These are phyloP conservation scores for Dendrocalamus sinicus DNA, from an alignment of 176 grass and related monocot species.

Conservation along the genomic window DNA sequence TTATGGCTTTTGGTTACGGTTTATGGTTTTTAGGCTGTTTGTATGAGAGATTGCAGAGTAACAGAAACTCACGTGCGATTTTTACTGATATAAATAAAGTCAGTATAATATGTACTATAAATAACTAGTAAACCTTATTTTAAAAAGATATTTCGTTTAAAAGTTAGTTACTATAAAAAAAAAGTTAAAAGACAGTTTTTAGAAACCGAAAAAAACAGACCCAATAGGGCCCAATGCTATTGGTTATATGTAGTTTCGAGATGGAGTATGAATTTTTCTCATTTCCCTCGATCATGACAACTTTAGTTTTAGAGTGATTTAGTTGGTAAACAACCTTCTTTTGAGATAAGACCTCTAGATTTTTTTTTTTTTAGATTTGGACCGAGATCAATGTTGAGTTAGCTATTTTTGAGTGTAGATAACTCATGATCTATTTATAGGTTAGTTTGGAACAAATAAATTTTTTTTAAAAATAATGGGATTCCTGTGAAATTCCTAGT, in stretches of 20 bases:
- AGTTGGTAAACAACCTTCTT: background rate
- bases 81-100: too few relatives aligned
- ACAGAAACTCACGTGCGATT: too few relatives aligned
- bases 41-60: too few relatives aligned
- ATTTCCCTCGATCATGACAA: background rate
- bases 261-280: background rate
- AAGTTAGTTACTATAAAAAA: too few relatives aligned
- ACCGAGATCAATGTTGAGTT: background rate
- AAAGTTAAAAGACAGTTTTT: too few relatives aligned
- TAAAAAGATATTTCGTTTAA: too few relatives aligned
- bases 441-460: background rate
- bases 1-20: too few relatives aligned
- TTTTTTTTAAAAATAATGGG: background rate
- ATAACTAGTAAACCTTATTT: too few relatives aligned
- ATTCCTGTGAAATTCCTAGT: background rate
- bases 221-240: too few relatives aligned
- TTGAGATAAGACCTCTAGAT: background rate
- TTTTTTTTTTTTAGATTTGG: background rate
- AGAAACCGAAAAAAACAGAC: too few relatives aligned
- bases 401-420: background rate
- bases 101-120: too few relatives aligned
- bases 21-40: too few relatives aligned
- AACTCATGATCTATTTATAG: background rate
- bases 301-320: background rate
- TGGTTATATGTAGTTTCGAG: background rate